Conservation (phyloP, 345 rosid genomes). For the Pugionium dolabratum region DNA sequence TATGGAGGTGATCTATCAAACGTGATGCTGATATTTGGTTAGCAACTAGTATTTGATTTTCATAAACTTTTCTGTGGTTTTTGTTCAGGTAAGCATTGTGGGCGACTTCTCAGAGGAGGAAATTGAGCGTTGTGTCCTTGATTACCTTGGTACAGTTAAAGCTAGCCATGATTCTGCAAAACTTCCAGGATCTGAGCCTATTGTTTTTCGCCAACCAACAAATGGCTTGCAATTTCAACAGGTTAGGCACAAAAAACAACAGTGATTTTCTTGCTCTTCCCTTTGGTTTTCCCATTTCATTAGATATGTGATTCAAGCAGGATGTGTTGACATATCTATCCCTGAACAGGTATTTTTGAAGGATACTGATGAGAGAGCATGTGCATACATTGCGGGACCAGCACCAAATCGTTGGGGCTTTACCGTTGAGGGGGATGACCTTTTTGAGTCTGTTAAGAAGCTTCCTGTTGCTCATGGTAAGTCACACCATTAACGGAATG, state of each 20-base stretch:
- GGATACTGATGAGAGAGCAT: slow-evolving; percentile 99
- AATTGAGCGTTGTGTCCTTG: slow-evolving; percentile 79
- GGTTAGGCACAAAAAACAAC: slow-evolving; percentile 50
- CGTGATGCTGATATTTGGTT: slow-evolving; percentile 17
- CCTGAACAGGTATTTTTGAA: slow-evolving; percentile 79
- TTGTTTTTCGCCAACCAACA: slow-evolving; percentile 71
- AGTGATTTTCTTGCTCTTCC: slow-evolving; percentile 10
- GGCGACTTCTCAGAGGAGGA: slow-evolving; percentile 95
- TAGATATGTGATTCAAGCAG: slow-evolving; percentile 18
- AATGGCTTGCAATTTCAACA: slow-evolving; percentile 76
- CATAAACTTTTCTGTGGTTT: slow-evolving; percentile 15
- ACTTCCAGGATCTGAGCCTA: slow-evolving; percentile 50
- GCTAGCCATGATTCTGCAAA: slow-evolving; percentile 51
- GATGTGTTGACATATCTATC: slow-evolving; percentile 25
- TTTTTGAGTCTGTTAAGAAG: slow-evolving; percentile 59
- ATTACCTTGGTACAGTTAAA: slow-evolving; percentile 89
- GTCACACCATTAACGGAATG: slow-evolving; percentile 27
- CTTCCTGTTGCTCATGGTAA: slow-evolving; percentile 58
- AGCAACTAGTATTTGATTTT: slow-evolving; percentile 5
- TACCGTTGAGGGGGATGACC: slow-evolving; percentile 80
- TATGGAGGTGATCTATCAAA: slow-evolving; percentile 69
- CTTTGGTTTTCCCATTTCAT: slow-evolving; percentile 7
- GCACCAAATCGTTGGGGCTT: slow-evolving; percentile 99
- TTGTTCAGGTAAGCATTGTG: slow-evolving; percentile 79
- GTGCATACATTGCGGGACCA: slow-evolving; percentile 99